Evolutionary conservation across 305 asterid species (phyloP), one percentile per base, ranked within the genome.

Genomic region (Fraxinus platypoda): DNA sequence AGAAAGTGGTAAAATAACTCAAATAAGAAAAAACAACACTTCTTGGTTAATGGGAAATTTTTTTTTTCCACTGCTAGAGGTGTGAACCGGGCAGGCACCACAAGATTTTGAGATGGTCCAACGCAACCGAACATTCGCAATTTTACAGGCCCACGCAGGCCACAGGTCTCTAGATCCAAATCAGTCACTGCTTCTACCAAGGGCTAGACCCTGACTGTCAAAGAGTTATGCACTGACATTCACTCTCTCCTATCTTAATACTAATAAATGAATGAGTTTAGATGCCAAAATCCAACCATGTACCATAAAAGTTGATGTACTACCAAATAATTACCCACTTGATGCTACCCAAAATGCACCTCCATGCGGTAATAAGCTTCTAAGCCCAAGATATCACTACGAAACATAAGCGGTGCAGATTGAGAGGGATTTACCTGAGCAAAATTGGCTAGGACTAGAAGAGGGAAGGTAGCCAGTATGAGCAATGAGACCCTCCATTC

Each of bases 401-500:
- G 37, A 59, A 23, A 35, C 11, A 37, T 8, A 11, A 34, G 30
- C 54, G 6, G 72, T 30, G 28, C 75, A 74, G 66, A 84, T 15
- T 80, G 37, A 33, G 74, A 75, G 57, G 31, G 8, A 66, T 62
- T 87, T 88, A 96, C 99, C 98, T 96, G 99, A 80, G 98, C 99
- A 84, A 94, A 96, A 90, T 96, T 94, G 77, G 99, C 98, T 0
- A 96, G 94, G 87, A 96, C 98, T 17, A 94, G 90, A 74, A 96
- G 99, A 6, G 99, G 99, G 90, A 96, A 96, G 57, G 98, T 93
- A 64, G 84, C 96, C 1, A 94, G 89, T 74, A 94, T 96, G 75
- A 94, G 98, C 72, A 96, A 87, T 4, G 99, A 94, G 80, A 96
- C 98, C 83, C 98, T 88, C 99, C 99, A 96, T 89, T 96, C 98